Evolutionary conservation across 2,329 filamentous ascomycete genomes (phyloP), one percentile per base, ranked within the genome.

Genomic region (Colletotrichum euphorbiae): DNA sequence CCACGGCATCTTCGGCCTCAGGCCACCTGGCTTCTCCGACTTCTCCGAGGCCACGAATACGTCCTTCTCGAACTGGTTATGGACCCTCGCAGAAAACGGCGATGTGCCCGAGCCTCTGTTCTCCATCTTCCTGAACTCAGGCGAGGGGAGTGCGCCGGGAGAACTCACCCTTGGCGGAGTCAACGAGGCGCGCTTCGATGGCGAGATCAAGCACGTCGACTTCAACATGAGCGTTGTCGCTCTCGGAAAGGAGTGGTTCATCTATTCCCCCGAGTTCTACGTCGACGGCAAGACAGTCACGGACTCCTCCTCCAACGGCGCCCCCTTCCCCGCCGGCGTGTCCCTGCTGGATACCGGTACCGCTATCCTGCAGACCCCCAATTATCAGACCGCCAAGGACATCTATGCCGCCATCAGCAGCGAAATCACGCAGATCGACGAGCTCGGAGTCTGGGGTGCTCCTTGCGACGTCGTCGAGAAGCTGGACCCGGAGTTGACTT

Each of bases 1-100:
- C 33, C 77, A 79, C 46, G 77, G 77, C 38, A 75, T 80, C 52
- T 72, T 80, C 45, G 78, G 79, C 17, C 66, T 79, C 21, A 68
- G 68, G 1, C 68, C 66, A 8, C 55, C 69, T 17, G 71, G 69
- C 3, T 65, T 69, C 2, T 69, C 68, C 2, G 60, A 69, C 19
- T 62, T 63, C 15, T 67, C 70, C n/a, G 50, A 28, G 12, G 63
- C 63, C 40, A 40, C 65, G 4, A 56, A 69, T 31, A 13, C 19
- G 33, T 60, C 56, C 7, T 62, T 70, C 52, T 62, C 52, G 4
- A 64, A 75, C 0, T 73, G 74, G 51, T 76, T 75, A 62, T 78
- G 77, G 74, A 73, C 71, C 28, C 72, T 79, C 3, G 72, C 74
- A 50, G 33, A 72, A 7, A 70, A 58, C 9, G 74, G 73, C 4